Conservation (phyloP, 225 moss, liverwort and hornwort genomes). For the Marchantia paleacea region DNA sequence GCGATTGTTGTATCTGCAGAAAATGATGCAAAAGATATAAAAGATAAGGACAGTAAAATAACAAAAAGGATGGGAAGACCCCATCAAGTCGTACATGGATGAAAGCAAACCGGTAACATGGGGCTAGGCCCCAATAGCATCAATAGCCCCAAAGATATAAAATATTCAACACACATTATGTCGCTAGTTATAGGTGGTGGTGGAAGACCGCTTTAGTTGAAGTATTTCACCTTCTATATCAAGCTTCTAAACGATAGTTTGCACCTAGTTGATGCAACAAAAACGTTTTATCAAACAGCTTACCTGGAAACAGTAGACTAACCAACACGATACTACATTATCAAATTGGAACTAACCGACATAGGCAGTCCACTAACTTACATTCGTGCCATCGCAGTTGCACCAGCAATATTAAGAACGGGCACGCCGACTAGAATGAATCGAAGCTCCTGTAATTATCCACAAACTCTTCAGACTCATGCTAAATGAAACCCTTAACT, state of each 20-base stretch:
- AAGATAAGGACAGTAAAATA: too few species aligned
- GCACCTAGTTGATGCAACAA: neutral
- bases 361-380: constrained; percentile 27
- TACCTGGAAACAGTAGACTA: neutral
- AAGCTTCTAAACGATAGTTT: neutral
- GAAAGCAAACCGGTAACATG: too few species aligned
- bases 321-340: neutral
- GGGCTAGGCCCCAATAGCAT: too few species aligned
- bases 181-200: neutral
- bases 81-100: too few species aligned
- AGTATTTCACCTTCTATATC: neutral
- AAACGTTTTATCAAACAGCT: neutral
- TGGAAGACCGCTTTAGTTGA: neutral
- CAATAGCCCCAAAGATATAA: neutral
- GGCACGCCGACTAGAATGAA: constrained; percentile 87
- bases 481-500: neutral
- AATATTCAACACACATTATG: neutral
- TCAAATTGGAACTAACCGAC: neutral
- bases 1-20: constrained; percentile 70
- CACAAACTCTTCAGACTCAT: neutral
- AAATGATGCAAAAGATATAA: neutral
- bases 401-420: constrained; percentile 83
- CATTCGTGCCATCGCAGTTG: constrained; percentile 71
- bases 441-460: constrained; percentile 65
- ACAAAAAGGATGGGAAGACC: too few species aligned